These are phyloP conservation scores for Mixia osmundae DNA, from an alignment of 1,284 basidiomycete species.

Conservation along the genomic window DNA sequence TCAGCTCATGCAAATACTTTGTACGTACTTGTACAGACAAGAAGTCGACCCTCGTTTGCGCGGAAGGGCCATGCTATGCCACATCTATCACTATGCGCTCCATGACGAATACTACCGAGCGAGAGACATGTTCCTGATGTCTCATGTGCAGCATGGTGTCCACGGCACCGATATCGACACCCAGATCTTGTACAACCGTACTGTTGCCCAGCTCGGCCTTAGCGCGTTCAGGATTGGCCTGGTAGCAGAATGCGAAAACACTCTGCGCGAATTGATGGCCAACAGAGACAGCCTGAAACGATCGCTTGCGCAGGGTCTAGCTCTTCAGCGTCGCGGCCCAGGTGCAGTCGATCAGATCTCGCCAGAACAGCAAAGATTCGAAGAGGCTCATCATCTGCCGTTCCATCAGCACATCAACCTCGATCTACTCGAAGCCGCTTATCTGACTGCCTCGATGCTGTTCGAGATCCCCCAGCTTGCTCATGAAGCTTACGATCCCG, in stretches of 20 bases:
- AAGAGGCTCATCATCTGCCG: conserved; percentile 82
- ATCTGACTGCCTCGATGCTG: conserved; percentile 94
- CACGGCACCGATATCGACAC: conserved; percentile 88
- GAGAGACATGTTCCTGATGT: conserved; percentile 97
- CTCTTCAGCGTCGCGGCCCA: conserved; percentile 24
- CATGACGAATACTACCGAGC: conserved; percentile 94
- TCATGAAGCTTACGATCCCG: conserved; percentile 80
- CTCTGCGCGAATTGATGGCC: conserved; percentile 83
- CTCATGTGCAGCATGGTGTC: conserved; percentile 88
- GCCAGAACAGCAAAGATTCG: conserved; percentile 90
- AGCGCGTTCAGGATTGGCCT: conserved; percentile 89
- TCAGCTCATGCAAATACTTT: conserved; percentile 62
- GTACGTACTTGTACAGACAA: conserved; percentile 79
- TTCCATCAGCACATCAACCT: conserved; percentile 99
- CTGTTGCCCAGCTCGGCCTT: conserved; percentile 86
- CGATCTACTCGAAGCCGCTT: conserved; percentile 87
- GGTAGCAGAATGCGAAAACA: conserved; percentile 81
- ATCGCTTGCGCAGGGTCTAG: conserved; percentile 65
- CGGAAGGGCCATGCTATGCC: conserved; percentile 87
- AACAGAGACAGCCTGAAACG: conserved; percentile 82
- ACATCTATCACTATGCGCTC: conserved; percentile 90
- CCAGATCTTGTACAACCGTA: conserved; percentile 94
- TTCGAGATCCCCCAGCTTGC: conserved; percentile 90
- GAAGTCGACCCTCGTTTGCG: conserved; percentile 62
- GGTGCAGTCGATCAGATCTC: conserved; percentile 36